Percentiles rank a stretch among this genome's conserved stretches.
phyloP scores from a whole-genome alignment of 805 yeast species.

The Ogataea pini region DNA sequence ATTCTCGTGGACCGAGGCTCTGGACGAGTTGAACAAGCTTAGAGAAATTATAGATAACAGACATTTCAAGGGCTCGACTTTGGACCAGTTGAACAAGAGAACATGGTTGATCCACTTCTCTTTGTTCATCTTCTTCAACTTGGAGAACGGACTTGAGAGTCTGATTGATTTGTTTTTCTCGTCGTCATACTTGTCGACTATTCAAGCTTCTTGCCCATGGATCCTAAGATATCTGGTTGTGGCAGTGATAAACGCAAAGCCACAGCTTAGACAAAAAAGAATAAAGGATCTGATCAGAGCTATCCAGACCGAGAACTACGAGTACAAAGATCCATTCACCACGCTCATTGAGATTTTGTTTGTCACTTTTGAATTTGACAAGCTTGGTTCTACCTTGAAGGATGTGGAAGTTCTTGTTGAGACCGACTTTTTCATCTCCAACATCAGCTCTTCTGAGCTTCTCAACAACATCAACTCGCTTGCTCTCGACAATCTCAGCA shows the following conservation, averaged over 20 bases:
- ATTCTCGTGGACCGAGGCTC: slow-evolving; percentile 52
- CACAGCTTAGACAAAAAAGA: slow-evolving; percentile 46
- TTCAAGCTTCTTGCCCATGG: slow-evolving; percentile 76
- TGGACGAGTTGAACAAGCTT: slow-evolving; percentile 53
- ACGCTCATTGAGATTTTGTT: slow-evolving; percentile 55
- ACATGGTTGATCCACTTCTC: slow-evolving; percentile 74
- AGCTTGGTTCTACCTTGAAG: slow-evolving; percentile 48
- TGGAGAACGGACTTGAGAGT: slow-evolving; percentile 51
- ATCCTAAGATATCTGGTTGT: slow-evolving; percentile 62
- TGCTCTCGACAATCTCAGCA: slow-evolving; percentile 28
- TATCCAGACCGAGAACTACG: slow-evolving; percentile 62
- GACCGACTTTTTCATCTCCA: slow-evolving; percentile 59
- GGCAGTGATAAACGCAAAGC: slow-evolving; percentile 48
- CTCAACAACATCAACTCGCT: slow-evolving; percentile 26
- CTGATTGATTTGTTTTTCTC: slow-evolving; percentile 59
- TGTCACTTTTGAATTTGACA: slow-evolving; percentile 58
- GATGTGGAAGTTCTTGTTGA: slow-evolving; percentile 50
- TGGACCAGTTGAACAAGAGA: slow-evolving; percentile 60
- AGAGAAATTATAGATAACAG: slow-evolving; percentile 61
- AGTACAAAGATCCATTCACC: slow-evolving; percentile 65
- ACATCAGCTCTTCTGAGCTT: slow-evolving; percentile 35
- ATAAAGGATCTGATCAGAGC: slow-evolving; percentile 59
- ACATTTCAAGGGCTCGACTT: slow-evolving; percentile 49
- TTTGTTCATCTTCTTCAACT: slow-evolving; percentile 59
- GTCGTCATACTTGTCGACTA: slow-evolving; percentile 61